phyloP scores from a whole-genome alignment of 345 rosid species.

The Kernera saxatilis region DNA sequence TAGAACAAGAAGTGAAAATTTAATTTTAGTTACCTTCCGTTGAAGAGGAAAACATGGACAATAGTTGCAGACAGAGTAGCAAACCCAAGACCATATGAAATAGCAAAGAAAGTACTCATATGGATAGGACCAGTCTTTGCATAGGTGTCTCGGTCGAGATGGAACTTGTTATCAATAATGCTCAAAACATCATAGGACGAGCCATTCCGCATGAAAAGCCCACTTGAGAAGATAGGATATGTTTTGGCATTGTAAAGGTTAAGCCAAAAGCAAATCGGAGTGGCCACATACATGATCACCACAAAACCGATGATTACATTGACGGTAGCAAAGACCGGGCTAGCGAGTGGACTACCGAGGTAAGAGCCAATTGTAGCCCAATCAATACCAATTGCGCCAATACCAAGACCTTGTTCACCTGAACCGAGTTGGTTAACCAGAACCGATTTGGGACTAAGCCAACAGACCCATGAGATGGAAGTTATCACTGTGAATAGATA shows the following conservation, averaged over 20 bases:
- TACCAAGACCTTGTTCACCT: constrained; percentile 63
- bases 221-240: constrained; percentile 54
- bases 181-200: constrained; percentile 44
- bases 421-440: constrained; percentile 72
- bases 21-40: constrained; percentile 42
- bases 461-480: constrained; percentile 76
- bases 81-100: constrained; percentile 78
- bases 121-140: constrained; percentile 44
- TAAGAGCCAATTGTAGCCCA: constrained; percentile 70
- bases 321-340: constrained; percentile 74
- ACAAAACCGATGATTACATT: constrained; percentile 57
- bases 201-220: constrained; percentile 50
- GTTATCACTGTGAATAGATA: constrained; percentile 48
- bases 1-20: neutral
- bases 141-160: constrained; percentile 48
- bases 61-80: constrained; percentile 65
- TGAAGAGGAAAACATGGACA: constrained; percentile 61
- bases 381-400: constrained; percentile 68
- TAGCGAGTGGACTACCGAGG: constrained; percentile 78
- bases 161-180: constrained; percentile 51
- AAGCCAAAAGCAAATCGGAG: constrained; percentile 62
- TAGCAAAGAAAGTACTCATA: constrained; percentile 69
- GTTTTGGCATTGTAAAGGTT: constrained; percentile 61
- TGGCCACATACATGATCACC: constrained; percentile 53
- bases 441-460: constrained; percentile 61